These are phyloP conservation scores for Hygrocybe punicea DNA, from an alignment of 768 basidiomycete species.

Conservation along the genomic window DNA sequence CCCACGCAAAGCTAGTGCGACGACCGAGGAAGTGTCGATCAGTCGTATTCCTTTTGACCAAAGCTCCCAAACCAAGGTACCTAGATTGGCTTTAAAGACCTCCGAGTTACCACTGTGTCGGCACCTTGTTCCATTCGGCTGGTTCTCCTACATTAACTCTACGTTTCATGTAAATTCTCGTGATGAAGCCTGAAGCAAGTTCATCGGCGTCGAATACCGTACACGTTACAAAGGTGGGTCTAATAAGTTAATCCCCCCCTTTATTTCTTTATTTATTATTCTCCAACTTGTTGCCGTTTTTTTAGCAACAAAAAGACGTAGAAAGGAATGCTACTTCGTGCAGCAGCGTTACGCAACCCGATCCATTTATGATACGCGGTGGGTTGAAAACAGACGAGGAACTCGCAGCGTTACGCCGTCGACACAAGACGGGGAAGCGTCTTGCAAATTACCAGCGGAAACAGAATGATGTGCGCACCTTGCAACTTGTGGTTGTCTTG, in stretches of 20 bases:
- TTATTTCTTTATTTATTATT: too few relatives aligned
- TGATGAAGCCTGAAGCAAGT: conserved; percentile 18
- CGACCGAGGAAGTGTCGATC: too few relatives aligned
- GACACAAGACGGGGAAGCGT: conserved; percentile 55
- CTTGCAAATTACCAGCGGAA: conserved; percentile 63
- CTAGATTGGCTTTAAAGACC: too few relatives aligned
- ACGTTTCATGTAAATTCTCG: conserved; percentile 1
- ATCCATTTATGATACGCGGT: conserved; percentile 66
- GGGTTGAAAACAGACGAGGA: conserved; percentile 61
- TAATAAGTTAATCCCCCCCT: too few relatives aligned
- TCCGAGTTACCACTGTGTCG: too few relatives aligned
- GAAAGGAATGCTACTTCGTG: conserved; percentile 31
- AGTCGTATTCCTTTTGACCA: too few relatives aligned
- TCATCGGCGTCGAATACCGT: too few relatives aligned
- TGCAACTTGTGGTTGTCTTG: neutral
- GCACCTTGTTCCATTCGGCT: too few relatives aligned
- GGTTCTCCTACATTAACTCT: conserved; percentile 20
- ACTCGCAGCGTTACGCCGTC: conserved; percentile 56
- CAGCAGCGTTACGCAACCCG: conserved; percentile 34
- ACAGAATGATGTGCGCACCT: conserved; percentile 63
- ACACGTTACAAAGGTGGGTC: too few relatives aligned
- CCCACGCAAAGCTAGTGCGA: too few relatives aligned
- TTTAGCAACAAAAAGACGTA: conserved; percentile 35
- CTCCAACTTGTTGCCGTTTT: conserved; percentile 26
- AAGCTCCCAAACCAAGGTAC: too few relatives aligned